phyloP scores from a whole-genome alignment of 75 land plant species.

The Pseudotsuga menziesii region DNA sequence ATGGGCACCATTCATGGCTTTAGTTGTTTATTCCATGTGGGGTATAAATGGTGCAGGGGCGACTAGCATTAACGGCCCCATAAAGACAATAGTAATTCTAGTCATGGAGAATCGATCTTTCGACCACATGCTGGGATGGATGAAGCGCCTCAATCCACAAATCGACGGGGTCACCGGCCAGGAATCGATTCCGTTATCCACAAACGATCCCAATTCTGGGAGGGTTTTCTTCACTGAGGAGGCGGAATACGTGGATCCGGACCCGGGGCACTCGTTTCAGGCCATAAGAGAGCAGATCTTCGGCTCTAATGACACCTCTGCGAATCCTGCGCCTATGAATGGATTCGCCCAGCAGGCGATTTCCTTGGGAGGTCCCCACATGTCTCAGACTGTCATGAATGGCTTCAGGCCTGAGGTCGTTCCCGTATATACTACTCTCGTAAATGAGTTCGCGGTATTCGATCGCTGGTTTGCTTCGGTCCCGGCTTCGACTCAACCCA shows the following conservation, averaged over 20 bases:
- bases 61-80: conserved; percentile 15
- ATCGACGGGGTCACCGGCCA: conserved; percentile 30
- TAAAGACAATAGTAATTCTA: conserved; percentile 30
- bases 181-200: conserved; percentile 21
- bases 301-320: conserved; percentile 31
- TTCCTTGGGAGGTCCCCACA: conserved; percentile 10
- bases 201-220: conserved; percentile 15
- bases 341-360: conserved; percentile 51
- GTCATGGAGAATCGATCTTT: conserved; percentile 40
- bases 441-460: conserved; percentile 44
- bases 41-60: not conserved
- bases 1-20: not conserved
- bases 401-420: conserved; percentile 44
- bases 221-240: conserved; percentile 16
- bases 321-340: conserved; percentile 29
- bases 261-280: conserved; percentile 53
- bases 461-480: conserved; percentile 55
- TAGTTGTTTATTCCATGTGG: not conserved
- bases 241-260: conserved; percentile 51
- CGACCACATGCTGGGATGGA: conserved; percentile 34
- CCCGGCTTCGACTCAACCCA: conserved; percentile 50
- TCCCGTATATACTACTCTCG: conserved; percentile 31
- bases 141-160: conserved; percentile 27
- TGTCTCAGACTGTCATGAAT: conserved; percentile 35
- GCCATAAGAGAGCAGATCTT: conserved; percentile 45